Base-by-base conservation (phyloP, 805 yeast genomes). In the Candida sithepensis region DNA sequence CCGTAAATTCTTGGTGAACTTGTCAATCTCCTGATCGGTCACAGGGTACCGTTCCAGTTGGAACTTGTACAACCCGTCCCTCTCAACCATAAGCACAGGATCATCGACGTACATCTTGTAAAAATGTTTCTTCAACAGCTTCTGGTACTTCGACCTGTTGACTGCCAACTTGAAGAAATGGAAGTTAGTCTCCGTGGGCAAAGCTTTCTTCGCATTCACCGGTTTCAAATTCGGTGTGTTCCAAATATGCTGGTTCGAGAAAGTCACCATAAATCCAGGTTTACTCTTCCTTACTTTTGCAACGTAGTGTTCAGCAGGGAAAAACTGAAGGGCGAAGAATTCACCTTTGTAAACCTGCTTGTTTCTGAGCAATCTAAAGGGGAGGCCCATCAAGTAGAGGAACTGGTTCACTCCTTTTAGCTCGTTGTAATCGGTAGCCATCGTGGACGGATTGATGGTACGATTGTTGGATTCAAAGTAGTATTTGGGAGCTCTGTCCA, bases 211-310 rank as follows among this genome's bases (percentile, higher is more conserved):
- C 50, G 10, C n/a, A 1, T 42, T 40, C 1, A 43, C 39, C 1
- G 42, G 48, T 14, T 41, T 33, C 2, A 58, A 36, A 1, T 44
- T 48, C 7, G 41, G 48, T 2, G 32, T 43, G 39, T 63, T 63
- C 44, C 61, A 53, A 2, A 50, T 69, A 70, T 42, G 13, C 28
- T 16, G 39, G 19, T 47, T 42, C 12, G 48, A 23, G 10, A 22
- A 16, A 22, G 46, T 20, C 8, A 64, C 40, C 36, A 60, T 30
- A 0, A 65, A 13, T 0, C 64, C 67, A 0, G 72, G 72, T 20
- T 50, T 56, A 0, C 70, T 62, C 42, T 68, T 68, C n/a, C 70
- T 45, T 4, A 60, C 54, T 39, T 49, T 51, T 1, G 63, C 62
- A 19, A 63, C 3, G 37, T 45, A 60, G 41, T 60, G 60, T 1